Conservation (phyloP, 805 yeast species). For the Isabelozyma rhagii region DNA sequence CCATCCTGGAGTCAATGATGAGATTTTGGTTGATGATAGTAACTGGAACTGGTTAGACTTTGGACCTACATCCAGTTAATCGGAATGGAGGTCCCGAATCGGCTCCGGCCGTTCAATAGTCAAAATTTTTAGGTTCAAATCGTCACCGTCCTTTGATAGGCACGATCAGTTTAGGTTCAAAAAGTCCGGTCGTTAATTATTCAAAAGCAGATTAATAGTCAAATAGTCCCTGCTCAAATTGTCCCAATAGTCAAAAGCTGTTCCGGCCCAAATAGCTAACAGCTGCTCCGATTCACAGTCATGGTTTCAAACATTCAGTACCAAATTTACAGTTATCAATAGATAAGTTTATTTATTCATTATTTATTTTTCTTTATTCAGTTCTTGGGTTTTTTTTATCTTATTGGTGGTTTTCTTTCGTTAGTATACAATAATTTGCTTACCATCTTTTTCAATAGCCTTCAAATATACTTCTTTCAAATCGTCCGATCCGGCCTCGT, state of each 20-base stretch:
- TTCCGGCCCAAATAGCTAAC: too few species aligned
- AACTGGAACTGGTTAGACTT: constrained; percentile 43
- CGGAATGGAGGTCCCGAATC: neutral
- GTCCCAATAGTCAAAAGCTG: too few species aligned
- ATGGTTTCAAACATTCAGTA: too few species aligned
- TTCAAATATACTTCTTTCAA: constrained; percentile 39
- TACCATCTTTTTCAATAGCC: constrained; percentile 46
- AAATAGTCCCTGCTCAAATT: too few species aligned
- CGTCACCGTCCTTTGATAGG: neutral
- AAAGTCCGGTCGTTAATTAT: too few species aligned
- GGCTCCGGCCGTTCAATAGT: neutral
- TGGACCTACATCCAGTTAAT: constrained; percentile 16
- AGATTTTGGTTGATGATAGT: constrained; percentile 23
- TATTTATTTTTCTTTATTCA: neutral
- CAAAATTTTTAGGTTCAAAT: neutral
- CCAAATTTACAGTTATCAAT: neutral
- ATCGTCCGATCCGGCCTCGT: constrained; percentile 29
- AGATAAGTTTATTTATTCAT: neutral
- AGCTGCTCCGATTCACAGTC: too few species aligned
- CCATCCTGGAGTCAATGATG: constrained; percentile 29
- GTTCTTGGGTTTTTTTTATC: neutral
- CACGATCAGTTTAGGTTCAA: too few species aligned
- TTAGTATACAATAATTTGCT: constrained; percentile 35
- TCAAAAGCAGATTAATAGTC: too few species aligned
- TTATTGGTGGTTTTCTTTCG: neutral